phyloP scores from a whole-genome alignment of 2,329 filamentous ascomycete species.

The Paracorniculantispora psalliotae region DNA sequence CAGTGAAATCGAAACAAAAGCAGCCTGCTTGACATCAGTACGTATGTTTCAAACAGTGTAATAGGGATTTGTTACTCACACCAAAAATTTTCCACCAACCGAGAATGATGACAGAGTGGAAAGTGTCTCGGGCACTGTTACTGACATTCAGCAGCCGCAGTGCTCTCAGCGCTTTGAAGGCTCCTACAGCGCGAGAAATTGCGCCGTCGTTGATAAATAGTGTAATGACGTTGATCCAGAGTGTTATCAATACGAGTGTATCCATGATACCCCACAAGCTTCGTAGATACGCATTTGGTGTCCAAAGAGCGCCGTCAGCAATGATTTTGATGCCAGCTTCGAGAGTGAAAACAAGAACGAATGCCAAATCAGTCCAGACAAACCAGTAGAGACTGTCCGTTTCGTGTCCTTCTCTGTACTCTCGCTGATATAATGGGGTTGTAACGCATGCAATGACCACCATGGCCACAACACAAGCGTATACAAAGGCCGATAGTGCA shows the following conservation, averaged over 20 bases:
- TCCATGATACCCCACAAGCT: conserved; percentile 98
- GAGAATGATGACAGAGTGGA: conserved; percentile 91
- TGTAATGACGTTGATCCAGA: conserved; percentile 92
- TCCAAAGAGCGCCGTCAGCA: conserved; percentile 93
- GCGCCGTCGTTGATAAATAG: conserved; percentile 76
- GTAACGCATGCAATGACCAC: conserved; percentile 93
- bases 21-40: conserved; percentile 47
- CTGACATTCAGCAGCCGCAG: conserved; percentile 90
- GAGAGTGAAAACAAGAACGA: conserved; percentile 77
- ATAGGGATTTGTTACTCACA: conserved; percentile 38
- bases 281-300: conserved; percentile 93
- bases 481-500: conserved; percentile 86
- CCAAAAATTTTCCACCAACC: conserved; percentile 93
- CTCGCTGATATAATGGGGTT: conserved; percentile 87
- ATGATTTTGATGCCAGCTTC: conserved; percentile 90
- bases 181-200: conserved; percentile 85
- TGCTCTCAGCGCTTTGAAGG: conserved; percentile 93
- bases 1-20: conserved; percentile 89
- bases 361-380: conserved; percentile 86
- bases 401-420: conserved; percentile 63
- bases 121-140: conserved; percentile 90
- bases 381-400: conserved; percentile 79
- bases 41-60: conserved; percentile 8
- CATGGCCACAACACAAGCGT: conserved; percentile 93
- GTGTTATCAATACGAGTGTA: conserved; percentile 79